Conservation (phyloP, 352 stramenopile genomes). For the Lagenidium giganteum region DNA sequence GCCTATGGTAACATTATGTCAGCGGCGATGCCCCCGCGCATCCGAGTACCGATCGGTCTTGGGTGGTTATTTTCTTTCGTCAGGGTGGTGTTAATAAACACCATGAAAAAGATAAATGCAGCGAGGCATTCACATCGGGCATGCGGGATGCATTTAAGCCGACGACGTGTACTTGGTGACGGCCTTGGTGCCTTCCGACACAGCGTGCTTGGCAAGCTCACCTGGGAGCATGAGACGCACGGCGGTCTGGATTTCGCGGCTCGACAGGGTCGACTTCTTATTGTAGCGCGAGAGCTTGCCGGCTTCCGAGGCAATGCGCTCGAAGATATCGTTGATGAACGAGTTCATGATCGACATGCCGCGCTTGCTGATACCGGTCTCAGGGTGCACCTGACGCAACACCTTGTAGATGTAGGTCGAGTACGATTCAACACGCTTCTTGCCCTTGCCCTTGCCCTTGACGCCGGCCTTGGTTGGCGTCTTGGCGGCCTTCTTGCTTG, state of each 20-base stretch:
- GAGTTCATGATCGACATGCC: conserved; percentile 98
- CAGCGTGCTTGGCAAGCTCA: conserved; percentile 94
- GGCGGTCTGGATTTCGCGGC: conserved; percentile 97
- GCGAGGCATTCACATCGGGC: not conserved
- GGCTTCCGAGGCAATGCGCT: conserved; percentile 93
- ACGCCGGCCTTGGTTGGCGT: conserved; percentile 45
- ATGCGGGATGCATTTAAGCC: conserved; percentile 36
- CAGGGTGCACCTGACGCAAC: conserved; percentile 91
- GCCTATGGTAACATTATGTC: conserved; percentile 20
- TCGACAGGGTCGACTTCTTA: conserved; percentile 98
- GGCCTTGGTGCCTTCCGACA: conserved; percentile 95
- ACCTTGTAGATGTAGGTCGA: conserved; percentile 89
- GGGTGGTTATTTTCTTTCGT: too few species aligned
- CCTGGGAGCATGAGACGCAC: conserved; percentile 87
- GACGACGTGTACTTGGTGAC: conserved; percentile 87
- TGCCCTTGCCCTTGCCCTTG: conserved; percentile 68
- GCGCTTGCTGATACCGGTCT: conserved; percentile 94
- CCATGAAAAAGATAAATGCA: conserved; percentile 23
- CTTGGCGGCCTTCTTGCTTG: conserved; percentile 87
- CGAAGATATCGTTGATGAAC: conserved; percentile 99
- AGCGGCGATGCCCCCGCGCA: too few species aligned
- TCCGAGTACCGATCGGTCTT: too few species aligned
- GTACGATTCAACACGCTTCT: conserved; percentile 81
- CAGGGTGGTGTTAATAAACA: conserved; percentile 78
- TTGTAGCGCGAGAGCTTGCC: conserved; percentile 96